Evolutionary conservation across 2,329 filamentous ascomycete genomes (phyloP), one percentile per base, ranked within the genome.

Genomic region (Myriosclerotinia curreyana): DNA sequence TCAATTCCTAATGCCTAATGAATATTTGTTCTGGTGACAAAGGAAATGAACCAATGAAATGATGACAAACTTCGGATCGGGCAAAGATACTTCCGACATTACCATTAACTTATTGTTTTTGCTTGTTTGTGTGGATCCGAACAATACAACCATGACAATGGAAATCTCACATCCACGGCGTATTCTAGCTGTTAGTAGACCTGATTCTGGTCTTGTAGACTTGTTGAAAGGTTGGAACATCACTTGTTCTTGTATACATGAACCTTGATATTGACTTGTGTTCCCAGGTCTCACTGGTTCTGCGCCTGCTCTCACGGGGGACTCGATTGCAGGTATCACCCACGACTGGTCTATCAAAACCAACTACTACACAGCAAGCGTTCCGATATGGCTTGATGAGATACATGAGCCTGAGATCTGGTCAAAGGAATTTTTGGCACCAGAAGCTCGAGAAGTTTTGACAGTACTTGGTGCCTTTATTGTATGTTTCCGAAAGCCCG

Each of bases 301-400:
- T 5, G n/a, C 67, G 17, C 71, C 73, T 25, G 63, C 72, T 73
- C 25, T 82, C 77, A 38, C 75, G 75, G 38, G 71, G 49, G 55
- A 66, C 25, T 59, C 65, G 76, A 51, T 75, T 75, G 86, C 86
- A 1, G 86, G 87, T 34, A 81, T 80, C 42, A 85, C 86, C 20
- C 86, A 88, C 70, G 73, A 76, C 51, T 79, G 86, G 40, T 65
- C 75, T 11, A 76, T 89, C 62, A 79, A 79, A 66, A 89, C 85
- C 25, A 70, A 77, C 17, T 89, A 89, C 77, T 89, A 89, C 77
- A 79, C 76, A 31, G 80, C 84, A 61, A 78, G 78, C 0, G 78
- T 89, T 4, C 85, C 86, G 51, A 79, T 89, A 68, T 90, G 87
- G 87, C 79, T 89, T n/a, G 87, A 90, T 71, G 78, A 87, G 53